Percentiles rank a stretch among this genome's conserved stretches.
These are phyloP conservation scores for Neurospora sp. DNA, from an alignment of 495 filamentous ascomycete genomes.

Conservation along the genomic window DNA sequence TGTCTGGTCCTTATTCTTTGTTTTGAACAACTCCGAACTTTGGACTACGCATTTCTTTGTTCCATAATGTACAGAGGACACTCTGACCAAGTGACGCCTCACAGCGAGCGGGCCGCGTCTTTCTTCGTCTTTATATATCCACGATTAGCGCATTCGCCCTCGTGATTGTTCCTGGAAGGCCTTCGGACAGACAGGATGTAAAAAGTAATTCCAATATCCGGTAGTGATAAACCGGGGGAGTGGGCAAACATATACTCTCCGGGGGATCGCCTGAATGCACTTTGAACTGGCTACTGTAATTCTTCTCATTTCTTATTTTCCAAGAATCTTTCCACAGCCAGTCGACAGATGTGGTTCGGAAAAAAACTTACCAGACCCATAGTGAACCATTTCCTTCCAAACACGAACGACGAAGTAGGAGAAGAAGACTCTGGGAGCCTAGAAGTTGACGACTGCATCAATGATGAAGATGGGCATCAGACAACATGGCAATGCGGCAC, in stretches of 20 bases:
- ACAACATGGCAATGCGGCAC: background rate
- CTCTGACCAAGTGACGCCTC: background rate
- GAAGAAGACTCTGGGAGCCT: background rate
- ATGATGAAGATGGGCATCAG: background rate
- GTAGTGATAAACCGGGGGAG: background rate
- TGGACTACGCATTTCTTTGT: background rate
- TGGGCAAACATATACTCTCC: background rate
- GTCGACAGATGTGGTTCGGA: background rate
- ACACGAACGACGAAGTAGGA: background rate
- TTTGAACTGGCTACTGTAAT: background rate
- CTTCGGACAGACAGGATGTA: background rate
- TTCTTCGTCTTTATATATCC: background rate
- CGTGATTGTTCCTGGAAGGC: background rate
- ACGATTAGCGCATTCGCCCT: background rate
- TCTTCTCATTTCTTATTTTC: background rate
- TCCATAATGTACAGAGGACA: background rate
- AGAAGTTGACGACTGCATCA: background rate
- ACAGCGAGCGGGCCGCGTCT: background rate
- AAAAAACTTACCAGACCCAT: background rate
- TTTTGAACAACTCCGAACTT: background rate
- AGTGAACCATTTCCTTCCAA: background rate
- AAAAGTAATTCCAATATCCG: background rate
- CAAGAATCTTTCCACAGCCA: background rate
- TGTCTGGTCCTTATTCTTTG: background rate
- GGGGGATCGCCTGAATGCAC: background rate